Evolutionary conservation across 2,329 filamentous ascomycete genomes (phyloP).

Genomic region (Colletotrichum musae): DNA sequence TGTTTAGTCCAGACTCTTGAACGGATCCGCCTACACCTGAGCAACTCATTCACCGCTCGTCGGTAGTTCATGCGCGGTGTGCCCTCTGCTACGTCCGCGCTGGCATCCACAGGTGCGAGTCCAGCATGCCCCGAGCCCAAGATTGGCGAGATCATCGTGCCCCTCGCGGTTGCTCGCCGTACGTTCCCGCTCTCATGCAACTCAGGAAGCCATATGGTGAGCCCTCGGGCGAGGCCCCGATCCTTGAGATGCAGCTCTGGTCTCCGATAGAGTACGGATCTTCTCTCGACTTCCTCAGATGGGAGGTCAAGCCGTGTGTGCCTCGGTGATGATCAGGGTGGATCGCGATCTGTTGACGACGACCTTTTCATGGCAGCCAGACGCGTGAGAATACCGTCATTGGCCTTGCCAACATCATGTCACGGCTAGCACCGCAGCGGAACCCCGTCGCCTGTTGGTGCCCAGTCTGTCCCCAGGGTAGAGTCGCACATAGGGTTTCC

Average conservation of each 20-base stretch:
- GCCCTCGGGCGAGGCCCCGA: constrained; percentile 8
- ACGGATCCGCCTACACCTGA: constrained; percentile 7
- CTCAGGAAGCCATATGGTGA: constrained; percentile 15
- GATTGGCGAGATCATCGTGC: constrained; percentile 38
- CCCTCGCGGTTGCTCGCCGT: constrained; percentile 8
- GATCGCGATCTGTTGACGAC: constrained; percentile 12
- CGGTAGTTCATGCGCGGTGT: constrained; percentile 8
- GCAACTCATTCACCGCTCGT: constrained; percentile 9
- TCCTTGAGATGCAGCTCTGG: constrained; percentile 15
- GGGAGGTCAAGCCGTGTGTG: constrained; percentile 10
- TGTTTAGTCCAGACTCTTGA: constrained; percentile 4
- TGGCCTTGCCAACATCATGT: constrained; percentile 9
- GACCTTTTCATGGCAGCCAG: not conserved
- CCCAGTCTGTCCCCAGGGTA: constrained; percentile 4
- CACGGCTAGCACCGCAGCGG: constrained; percentile 13
- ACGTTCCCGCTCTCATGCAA: constrained; percentile 15
- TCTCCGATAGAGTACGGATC: constrained; percentile 37
- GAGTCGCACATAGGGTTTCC: not conserved
- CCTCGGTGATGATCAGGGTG: constrained; percentile 22
- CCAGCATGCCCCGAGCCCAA: constrained; percentile 26
- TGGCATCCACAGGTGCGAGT: constrained; percentile 24
- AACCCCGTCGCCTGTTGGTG: constrained; percentile 11
- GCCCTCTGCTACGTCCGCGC: constrained; percentile 2
- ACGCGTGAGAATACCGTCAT: constrained; percentile 10
- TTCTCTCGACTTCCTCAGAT: constrained; percentile 22